Evolutionary conservation across 495 filamentous ascomycete species (phyloP).

Genomic region (Podospora pseudocomata): DNA sequence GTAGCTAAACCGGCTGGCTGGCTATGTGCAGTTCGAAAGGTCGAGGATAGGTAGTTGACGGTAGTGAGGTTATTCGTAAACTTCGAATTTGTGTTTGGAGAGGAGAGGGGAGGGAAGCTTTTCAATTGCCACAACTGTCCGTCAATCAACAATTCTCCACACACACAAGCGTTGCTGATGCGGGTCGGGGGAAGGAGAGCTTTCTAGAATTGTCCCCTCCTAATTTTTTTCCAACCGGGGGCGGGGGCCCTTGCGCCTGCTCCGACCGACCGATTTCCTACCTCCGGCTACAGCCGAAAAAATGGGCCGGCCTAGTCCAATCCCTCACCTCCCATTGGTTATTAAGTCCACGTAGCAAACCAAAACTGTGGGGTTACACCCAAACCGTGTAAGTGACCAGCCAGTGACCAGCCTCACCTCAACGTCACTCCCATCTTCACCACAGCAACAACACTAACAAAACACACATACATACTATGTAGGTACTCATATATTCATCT

Average conservation of each 20-base stretch:
- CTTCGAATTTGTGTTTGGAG: background rate
- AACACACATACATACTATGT: background rate
- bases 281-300: background rate
- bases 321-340: background rate
- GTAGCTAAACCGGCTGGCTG: background rate
- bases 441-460: background rate
- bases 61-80: background rate
- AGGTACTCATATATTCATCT: background rate
- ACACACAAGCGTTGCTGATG: too few relatives aligned
- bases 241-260: background rate
- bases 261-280: background rate
- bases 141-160: too few relatives aligned
- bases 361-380: background rate
- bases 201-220: conserved; percentile 2
- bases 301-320: background rate
- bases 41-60: background rate
- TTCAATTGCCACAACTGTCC: background rate
- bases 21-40: background rate
- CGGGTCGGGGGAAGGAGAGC: background rate
- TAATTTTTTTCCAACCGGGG: background rate
- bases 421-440: background rate
- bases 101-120: background rate
- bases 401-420: too few relatives aligned
- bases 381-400: conserved; percentile 1
- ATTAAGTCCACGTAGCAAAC: background rate